A percentile compares a stretch with the other conserved stretches of the same genome.
Conservation (phyloP, 2,329 filamentous ascomycete genomes). For the Alternaria burnsii region DNA sequence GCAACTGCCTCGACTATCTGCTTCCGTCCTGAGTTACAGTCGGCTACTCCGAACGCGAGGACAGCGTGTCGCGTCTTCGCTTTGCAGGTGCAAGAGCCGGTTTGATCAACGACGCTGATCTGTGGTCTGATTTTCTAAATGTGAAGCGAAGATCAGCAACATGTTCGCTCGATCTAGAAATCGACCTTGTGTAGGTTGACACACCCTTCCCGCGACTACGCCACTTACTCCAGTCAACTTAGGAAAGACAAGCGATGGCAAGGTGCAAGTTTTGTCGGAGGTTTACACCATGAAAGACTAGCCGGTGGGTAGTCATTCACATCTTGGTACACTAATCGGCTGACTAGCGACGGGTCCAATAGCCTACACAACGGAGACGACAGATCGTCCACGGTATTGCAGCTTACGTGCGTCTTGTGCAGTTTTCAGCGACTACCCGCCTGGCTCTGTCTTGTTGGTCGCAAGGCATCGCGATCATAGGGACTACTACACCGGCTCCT, state of each 20-base stretch:
- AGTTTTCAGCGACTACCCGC: conserved; percentile 2
- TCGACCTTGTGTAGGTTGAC: conserved; percentile 10
- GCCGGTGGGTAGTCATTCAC: conserved; percentile 15
- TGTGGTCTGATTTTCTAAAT: conserved; percentile 32
- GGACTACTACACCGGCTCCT: conserved; percentile 20
- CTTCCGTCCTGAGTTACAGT: conserved; percentile 16
- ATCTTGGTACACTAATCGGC: conserved; percentile 10
- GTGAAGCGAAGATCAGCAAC: conserved; percentile 35
- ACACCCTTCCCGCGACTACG: conserved; percentile 18
- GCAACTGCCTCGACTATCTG: conserved; percentile 6
- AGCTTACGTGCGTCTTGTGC: conserved; percentile 9
- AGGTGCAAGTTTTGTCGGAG: conserved; percentile 34
- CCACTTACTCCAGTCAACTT: conserved; percentile 9
- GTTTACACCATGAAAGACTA: conserved; percentile 12
- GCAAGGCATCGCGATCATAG: conserved; percentile 1
- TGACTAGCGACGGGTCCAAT: conserved; percentile 9
- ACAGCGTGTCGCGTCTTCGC: conserved; percentile 1
- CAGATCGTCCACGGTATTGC: conserved; percentile 6
- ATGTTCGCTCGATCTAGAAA: conserved; percentile 12
- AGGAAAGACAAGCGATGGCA: conserved; percentile 33
- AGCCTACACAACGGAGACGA: conserved; percentile 9
- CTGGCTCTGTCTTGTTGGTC: conserved; percentile 8
- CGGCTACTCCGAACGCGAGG: conserved; percentile 26
- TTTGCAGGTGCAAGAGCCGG: conserved; percentile 10
- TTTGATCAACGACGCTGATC: conserved; percentile 27